phyloP scores from a whole-genome alignment of 345 rosid genomes.

The Anastatica hierochuntica region DNA sequence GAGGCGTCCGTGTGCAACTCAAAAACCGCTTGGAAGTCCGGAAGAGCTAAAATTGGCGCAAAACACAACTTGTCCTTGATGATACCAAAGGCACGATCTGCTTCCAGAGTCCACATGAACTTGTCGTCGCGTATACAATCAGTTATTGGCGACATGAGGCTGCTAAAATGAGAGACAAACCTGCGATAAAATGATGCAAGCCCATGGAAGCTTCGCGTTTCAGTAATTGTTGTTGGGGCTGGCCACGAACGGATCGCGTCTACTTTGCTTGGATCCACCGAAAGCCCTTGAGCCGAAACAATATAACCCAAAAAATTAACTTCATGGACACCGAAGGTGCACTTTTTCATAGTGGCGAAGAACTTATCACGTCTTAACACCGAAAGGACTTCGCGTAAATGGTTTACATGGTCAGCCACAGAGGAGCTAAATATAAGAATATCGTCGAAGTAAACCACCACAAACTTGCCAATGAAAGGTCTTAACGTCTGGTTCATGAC shows the following conservation, averaged over 20 bases:
- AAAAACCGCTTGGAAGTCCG: background rate
- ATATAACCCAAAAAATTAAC: background rate
- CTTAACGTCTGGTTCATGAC: too few species aligned
- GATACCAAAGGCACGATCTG: background rate
- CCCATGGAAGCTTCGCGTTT: background rate
- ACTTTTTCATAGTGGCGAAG: too few species aligned
- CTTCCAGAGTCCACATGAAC: background rate
- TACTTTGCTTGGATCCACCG: background rate
- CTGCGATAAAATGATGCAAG: background rate
- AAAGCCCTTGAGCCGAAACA: background rate
- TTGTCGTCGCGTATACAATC: background rate
- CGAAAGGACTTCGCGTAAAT: too few species aligned
- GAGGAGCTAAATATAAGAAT: too few species aligned
- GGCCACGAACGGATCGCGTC: background rate
- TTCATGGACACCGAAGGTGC: too few species aligned
- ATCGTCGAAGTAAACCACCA: too few species aligned
- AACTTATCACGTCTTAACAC: too few species aligned
- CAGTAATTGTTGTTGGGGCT: background rate
- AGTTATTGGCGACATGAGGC: background rate
- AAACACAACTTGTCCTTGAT: background rate
- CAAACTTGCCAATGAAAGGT: too few species aligned
- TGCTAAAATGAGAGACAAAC: background rate
- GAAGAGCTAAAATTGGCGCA: background rate
- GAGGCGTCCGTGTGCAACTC: background rate
- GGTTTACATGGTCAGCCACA: too few species aligned